These are phyloP conservation scores for Martiniozyma asiatica DNA, from an alignment of 1,139 yeast species.

Conservation along the genomic window DNA sequence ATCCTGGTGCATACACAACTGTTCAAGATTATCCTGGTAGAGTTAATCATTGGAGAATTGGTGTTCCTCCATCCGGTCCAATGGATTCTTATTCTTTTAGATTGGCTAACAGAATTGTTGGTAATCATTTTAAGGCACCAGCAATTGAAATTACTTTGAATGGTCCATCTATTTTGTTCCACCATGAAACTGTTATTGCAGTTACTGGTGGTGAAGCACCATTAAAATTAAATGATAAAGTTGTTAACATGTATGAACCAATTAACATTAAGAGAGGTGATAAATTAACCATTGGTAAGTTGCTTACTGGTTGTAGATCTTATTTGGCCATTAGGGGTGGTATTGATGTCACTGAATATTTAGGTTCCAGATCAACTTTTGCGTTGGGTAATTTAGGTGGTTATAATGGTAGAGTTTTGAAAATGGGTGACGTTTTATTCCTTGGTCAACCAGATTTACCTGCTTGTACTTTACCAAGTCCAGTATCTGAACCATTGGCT, in stretches of 20 bases:
- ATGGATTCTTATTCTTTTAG: constrained; percentile 91
- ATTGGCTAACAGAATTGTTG: constrained; percentile 80
- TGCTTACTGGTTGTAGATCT: constrained; percentile 73
- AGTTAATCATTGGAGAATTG: constrained; percentile 77
- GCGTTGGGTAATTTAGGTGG: constrained; percentile 95
- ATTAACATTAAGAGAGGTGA: constrained; percentile 61
- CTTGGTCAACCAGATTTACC: constrained; percentile 65
- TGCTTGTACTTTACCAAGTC: constrained; percentile 60
- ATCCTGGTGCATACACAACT: constrained; percentile 91
- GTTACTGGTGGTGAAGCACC: constrained; percentile 75
- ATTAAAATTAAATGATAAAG: constrained; percentile 51
- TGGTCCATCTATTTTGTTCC: constrained; percentile 82
- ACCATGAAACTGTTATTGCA: constrained; percentile 63
- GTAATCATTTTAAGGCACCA: constrained; percentile 70
- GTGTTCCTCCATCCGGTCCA: constrained; percentile 98
- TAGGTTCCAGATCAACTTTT: constrained; percentile 94
- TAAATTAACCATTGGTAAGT: constrained; percentile 67
- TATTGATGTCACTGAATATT: constrained; percentile 82
- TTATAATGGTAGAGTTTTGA: constrained; percentile 80
- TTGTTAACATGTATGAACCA: constrained; percentile 57
- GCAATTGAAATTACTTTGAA: constrained; percentile 80
- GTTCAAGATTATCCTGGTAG: constrained; percentile 97
- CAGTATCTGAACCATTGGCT: constrained; percentile 48
- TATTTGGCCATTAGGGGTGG: constrained; percentile 89
- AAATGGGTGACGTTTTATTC: constrained; percentile 84